phyloP scores from a whole-genome alignment of 176 grass and related monocot species.

The Pharus latifolius region DNA sequence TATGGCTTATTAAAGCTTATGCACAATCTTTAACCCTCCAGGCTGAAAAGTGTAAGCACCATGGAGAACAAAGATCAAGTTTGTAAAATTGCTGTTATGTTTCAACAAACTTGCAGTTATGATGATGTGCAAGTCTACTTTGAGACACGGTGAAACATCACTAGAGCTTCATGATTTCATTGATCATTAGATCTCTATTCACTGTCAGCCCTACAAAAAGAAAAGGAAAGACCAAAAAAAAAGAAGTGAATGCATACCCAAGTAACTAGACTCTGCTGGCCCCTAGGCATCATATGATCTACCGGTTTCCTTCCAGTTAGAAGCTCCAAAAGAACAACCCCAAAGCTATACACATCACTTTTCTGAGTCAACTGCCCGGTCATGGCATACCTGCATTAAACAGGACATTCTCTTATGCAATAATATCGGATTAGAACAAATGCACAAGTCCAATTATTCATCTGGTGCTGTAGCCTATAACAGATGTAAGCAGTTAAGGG shows the following conservation, averaged over 20 bases:
- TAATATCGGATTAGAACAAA: background rate
- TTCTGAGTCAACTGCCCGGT: conserved; percentile 66
- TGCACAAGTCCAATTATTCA: background rate
- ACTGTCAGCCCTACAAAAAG: background rate
- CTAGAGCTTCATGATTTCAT: too few relatives aligned
- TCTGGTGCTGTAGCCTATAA: background rate
- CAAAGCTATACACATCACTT: conserved; percentile 80
- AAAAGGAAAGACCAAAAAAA: background rate
- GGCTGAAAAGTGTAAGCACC: too few relatives aligned
- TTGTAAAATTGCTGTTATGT: too few relatives aligned
- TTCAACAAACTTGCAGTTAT: too few relatives aligned
- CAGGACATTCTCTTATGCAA: background rate
- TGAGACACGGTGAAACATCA: too few relatives aligned
- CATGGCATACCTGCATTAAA: conserved; percentile 64
- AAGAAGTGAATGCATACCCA: conserved; percentile 41
- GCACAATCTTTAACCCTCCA: too few relatives aligned
- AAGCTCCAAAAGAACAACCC: conserved; percentile 77
- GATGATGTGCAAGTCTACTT: too few relatives aligned
- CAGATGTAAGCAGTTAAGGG: background rate
- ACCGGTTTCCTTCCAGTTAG: conserved; percentile 75
- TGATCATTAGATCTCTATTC: background rate
- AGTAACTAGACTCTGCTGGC: conserved; percentile 83
- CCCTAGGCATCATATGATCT: conserved; percentile 83
- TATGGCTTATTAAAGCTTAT: too few relatives aligned
- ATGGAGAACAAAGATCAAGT: too few relatives aligned